Evolutionary conservation across 495 filamentous ascomycete species (phyloP).

Genomic region (Aspergillus asperescens): DNA sequence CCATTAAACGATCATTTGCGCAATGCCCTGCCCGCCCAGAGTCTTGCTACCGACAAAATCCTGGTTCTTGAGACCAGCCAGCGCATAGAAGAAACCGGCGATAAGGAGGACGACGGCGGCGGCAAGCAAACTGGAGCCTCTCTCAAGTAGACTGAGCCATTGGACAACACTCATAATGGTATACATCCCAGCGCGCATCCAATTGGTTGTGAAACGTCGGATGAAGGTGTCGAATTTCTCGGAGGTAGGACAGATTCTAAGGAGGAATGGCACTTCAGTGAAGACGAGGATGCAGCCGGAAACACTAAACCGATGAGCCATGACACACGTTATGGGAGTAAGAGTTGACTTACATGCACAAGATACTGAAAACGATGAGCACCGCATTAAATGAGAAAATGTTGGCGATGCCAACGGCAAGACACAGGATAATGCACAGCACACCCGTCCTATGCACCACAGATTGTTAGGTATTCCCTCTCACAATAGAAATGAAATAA

Average conservation of each 20-base stretch:
- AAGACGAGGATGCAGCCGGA: conserved; percentile 88
- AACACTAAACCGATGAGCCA: conserved; percentile 46
- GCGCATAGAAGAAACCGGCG: conserved; percentile 72
- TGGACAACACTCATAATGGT: conserved; percentile 71
- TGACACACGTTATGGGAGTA: neutral
- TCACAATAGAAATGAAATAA: neutral
- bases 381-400: conserved; percentile 62
- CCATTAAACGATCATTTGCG: conserved; percentile 91
- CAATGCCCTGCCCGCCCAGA: conserved; percentile 85
- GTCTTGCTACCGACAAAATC: conserved; percentile 97
- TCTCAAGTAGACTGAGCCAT: conserved; percentile 63
- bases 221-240: conserved; percentile 83
- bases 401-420: conserved; percentile 91
- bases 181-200: conserved; percentile 95
- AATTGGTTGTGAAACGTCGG: conserved; percentile 88
- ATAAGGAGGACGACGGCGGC: conserved; percentile 76
- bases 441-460: conserved; percentile 81
- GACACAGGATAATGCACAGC: conserved; percentile 87
- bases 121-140: conserved; percentile 70
- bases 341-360: conserved; percentile 69
- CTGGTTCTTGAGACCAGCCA: conserved; percentile 85
- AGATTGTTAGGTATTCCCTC: neutral
- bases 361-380: conserved; percentile 72
- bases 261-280: conserved; percentile 90
- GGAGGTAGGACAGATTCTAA: conserved; percentile 97